Evolutionary conservation across 345 rosid species (phyloP), one percentile per base, ranked within the genome.

Genomic region (Lumnitzera littorea): DNA sequence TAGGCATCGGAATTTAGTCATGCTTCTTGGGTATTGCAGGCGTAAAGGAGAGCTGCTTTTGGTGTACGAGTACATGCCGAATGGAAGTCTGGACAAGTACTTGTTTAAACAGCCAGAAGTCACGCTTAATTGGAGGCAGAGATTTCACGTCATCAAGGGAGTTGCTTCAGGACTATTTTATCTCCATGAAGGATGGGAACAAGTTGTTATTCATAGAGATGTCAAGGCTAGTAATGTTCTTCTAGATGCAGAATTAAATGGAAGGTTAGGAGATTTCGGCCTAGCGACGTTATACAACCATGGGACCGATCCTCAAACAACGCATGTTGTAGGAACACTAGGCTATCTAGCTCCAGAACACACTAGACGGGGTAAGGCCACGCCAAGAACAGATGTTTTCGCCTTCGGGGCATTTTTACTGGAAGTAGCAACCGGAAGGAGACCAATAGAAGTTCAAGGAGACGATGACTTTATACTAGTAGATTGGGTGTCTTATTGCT

Each of bases 1-100:
- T 31, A 74, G 84, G 69, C 85, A 85, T 61, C 75, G 72, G 47
- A 80, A 85, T 51, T 62, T 82, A 72, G 91, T 80, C 47, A 80
- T 64, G 57, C 85, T 84, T n/a, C 74, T 71, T 2, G 91, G 87
- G 11, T 84, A 78, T 72, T 82, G 87, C 74, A 78, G 83, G 68
- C 66, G 84, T 63, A 79, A 69, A 64, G 80, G 77, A 48, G 87
- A 84, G 58, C 70, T 84, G 43, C 76, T 82, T 3, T 63, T 82
- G 68, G 85, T 84, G 4, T 82, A 84, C 24, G 80, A 84, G 16
- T 84, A 77, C 16, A 81, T 84, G 84, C 80, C 84, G 31, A 77
- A 77, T 55, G 86, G 90, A 52, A 81, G 82, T 66, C 83, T 84
- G 0, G 90, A 84, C 43, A 74, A 68, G 65, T 72, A 67, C 66